Evolutionary conservation across 2,329 filamentous ascomycete species (phyloP), one percentile per base, ranked within the genome.

Genomic region (Arthrobotrys megalospora): DNA sequence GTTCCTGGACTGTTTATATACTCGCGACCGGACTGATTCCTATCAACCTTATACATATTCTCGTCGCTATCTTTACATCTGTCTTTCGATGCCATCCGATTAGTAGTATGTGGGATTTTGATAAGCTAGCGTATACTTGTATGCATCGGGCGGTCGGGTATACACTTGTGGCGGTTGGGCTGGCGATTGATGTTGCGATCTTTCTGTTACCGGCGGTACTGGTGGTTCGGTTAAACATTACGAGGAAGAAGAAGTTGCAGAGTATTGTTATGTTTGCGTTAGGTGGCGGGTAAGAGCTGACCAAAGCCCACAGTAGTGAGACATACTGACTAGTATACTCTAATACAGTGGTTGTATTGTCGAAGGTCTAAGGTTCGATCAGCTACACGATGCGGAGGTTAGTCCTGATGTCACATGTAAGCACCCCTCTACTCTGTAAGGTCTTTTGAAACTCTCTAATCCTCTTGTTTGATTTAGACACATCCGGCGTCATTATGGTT

Each of bases 201-300:
- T 70, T 70, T 16, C 4, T 70, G 14, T 19, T 70, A 12, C 66
- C 66, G n/a, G 66, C 41, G 7, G 14, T 70, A 8, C 24, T 70
- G 43, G 66, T 70, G 12, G 12, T 70, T 38, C 24, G 53, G 16
- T 36, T 70, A 10, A 52, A 62, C 32, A 60, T 70, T 16, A 60
- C 1, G 5, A 62, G 52, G 16, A 70, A 60, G 43, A 60, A 70
- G 50, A 70, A 70, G 28, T 11, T 70, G 12, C 66, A 70, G n/a
- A 70, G 66, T 21, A 47, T 70, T 50, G 66, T 48, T 4, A 70
- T 70, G 66, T 70, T 70, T 41, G 66, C 66, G 3, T 34, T 70
- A 28, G 66, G 66, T 50, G 66, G 66, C 16, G 66, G 66, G 66
- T 70, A 70, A 48, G 66, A 5, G 24, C 24, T 28, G 5, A 28